phyloP scores from a whole-genome alignment of 2,329 filamentous ascomycete species.

The Penicillium corylophilum region DNA sequence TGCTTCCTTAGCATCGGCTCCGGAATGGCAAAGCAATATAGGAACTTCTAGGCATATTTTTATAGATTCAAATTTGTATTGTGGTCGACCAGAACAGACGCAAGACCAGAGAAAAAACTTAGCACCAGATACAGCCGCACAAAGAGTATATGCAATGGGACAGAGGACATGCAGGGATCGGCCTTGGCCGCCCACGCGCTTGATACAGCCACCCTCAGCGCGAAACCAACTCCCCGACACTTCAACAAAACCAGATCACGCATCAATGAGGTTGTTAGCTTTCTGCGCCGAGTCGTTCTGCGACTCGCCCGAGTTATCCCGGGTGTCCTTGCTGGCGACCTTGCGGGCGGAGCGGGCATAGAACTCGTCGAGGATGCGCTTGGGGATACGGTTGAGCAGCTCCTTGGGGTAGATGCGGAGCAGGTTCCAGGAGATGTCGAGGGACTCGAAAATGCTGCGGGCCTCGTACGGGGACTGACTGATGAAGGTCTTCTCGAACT shows the following conservation, averaged over 20 bases:
- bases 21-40: too few relatives aligned
- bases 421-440: constrained; percentile 94
- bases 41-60: background rate
- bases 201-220: constrained; percentile 3
- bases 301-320: constrained; percentile 41
- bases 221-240: constrained; percentile 5
- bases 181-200: background rate
- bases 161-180: constrained; percentile 9
- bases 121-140: constrained; percentile 18
- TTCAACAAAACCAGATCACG: constrained; percentile 24
- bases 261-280: constrained; percentile 43
- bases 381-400: constrained; percentile 88
- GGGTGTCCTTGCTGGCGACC: constrained; percentile 48
- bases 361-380: constrained; percentile 79
- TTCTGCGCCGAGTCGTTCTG: constrained; percentile 28
- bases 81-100: constrained; percentile 8
- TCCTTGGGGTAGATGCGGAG: constrained; percentile 98
- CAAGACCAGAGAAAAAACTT: constrained; percentile 13
- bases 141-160: constrained; percentile 26
- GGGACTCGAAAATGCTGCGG: constrained; percentile 85
- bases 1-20: too few relatives aligned
- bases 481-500: constrained; percentile 96
- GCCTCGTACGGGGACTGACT: constrained; percentile 88
- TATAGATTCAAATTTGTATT: constrained; percentile 11
- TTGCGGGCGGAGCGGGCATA: constrained; percentile 62